Percentiles rank a stretch among this genome's conserved stretches.
Conservation (phyloP, 2,329 filamentous ascomycete species). For the Phoma herbarum region DNA sequence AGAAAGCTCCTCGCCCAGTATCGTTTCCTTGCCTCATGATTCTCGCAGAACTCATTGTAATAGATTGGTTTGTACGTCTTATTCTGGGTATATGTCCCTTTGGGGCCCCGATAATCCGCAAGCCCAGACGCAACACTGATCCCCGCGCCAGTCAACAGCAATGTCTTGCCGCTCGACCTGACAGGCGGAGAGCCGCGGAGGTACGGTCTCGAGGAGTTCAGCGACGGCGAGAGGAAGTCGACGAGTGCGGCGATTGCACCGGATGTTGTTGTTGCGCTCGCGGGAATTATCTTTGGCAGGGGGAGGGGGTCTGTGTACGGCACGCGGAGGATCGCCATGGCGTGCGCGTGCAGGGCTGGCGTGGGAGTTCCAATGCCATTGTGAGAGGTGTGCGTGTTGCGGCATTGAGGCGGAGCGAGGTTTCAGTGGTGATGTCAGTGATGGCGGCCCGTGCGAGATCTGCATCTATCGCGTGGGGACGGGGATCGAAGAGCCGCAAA, state of each 20-base stretch:
- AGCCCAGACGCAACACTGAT: constrained; percentile 93
- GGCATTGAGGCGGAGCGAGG: constrained; percentile 14
- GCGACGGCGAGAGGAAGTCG: constrained; percentile 71
- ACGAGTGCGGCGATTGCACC: constrained; percentile 81
- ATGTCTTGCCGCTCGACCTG: constrained; percentile 62
- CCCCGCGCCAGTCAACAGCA: constrained; percentile 82
- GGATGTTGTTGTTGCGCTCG: constrained; percentile 71
- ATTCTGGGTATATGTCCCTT: constrained; percentile 93
- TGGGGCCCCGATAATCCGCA: constrained; percentile 87
- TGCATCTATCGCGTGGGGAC: constrained; percentile 10
- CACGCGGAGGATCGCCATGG: constrained; percentile 80
- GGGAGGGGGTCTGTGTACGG: constrained; percentile 88
- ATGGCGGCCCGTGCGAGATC: constrained; percentile 16
- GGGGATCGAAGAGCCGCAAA: constrained; percentile 16
- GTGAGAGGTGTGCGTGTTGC: constrained; percentile 10
- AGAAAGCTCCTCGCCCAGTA: constrained; percentile 97
- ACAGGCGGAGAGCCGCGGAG: constrained; percentile 15
- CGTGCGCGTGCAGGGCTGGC: constrained; percentile 13
- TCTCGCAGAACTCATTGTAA: constrained; percentile 84
- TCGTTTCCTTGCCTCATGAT: constrained; percentile 84
- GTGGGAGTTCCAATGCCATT: constrained; percentile 14
- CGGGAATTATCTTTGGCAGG: constrained; percentile 76
- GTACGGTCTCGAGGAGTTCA: constrained; percentile 18
- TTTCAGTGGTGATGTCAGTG: constrained; percentile 27
- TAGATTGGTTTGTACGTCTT: constrained; percentile 91